Conservation (phyloP, 805 yeast species). For the Yamadazyma olivae region DNA sequence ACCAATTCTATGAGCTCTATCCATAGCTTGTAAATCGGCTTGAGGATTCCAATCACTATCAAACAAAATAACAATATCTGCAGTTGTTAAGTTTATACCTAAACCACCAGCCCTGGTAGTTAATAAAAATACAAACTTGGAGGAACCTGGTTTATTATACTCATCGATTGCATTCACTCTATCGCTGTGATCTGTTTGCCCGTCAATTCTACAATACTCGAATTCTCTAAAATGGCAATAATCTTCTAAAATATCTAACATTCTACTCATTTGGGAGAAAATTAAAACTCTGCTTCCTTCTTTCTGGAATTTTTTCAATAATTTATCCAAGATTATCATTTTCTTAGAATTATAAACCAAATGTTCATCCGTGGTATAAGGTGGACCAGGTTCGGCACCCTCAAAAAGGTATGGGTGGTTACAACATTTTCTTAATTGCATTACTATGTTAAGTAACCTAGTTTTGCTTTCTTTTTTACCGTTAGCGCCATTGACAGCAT, state of each 20-base stretch:
- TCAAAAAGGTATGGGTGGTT: constrained; percentile 83
- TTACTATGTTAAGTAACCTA: constrained; percentile 70
- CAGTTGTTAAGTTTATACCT: constrained; percentile 80
- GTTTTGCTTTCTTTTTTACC: constrained; percentile 77
- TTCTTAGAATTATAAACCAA: constrained; percentile 70
- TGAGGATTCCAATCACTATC: constrained; percentile 92
- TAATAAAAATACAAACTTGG: constrained; percentile 68
- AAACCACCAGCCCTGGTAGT: constrained; percentile 91
- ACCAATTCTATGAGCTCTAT: constrained; percentile 85
- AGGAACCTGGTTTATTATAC: constrained; percentile 69
- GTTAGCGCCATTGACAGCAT: constrained; percentile 80
- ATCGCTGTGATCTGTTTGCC: constrained; percentile 77
- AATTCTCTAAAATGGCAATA: constrained; percentile 68
- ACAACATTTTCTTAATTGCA: constrained; percentile 84
- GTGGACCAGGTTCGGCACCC: constrained; percentile 91
- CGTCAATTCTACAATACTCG: constrained; percentile 78
- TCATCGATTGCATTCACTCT: constrained; percentile 75
- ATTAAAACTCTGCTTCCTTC: constrained; percentile 79
- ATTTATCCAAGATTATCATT: constrained; percentile 65
- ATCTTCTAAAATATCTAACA: constrained; percentile 78
- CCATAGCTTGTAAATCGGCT: constrained; percentile 88
- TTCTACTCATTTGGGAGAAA: constrained; percentile 81
- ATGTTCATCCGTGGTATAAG: constrained; percentile 82
- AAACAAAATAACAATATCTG: constrained; percentile 70
- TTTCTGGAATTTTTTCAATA: constrained; percentile 55